Evolutionary conservation across 768 basidiomycete species (phyloP).

Genomic region (Glaciozyma antarctica): DNA sequence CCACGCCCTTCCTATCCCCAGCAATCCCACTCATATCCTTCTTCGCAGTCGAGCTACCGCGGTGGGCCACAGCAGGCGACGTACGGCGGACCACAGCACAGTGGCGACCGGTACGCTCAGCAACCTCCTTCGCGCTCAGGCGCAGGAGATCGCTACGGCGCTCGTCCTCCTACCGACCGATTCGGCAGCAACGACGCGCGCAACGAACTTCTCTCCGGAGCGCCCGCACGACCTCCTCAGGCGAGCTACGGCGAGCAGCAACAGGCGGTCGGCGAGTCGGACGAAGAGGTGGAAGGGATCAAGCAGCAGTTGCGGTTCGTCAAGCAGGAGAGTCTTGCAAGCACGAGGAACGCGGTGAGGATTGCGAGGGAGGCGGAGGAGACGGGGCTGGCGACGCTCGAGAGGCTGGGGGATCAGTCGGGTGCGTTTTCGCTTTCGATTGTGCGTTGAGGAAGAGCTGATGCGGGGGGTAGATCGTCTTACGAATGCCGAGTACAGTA

Average conservation of each 20-base stretch:
- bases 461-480: conserved; percentile 49
- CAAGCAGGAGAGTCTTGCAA: conserved; percentile 85
- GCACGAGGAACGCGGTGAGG: conserved; percentile 81
- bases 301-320: conserved; percentile 73
- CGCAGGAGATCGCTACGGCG: neutral
- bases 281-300: conserved; percentile 59
- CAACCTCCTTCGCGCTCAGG: neutral
- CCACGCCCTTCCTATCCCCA: too few relatives aligned
- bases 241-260: too few relatives aligned
- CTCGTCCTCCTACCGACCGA: neutral
- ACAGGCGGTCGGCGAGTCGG: conserved; percentile 17
- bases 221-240: neutral
- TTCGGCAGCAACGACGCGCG: neutral
- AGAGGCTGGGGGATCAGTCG: conserved; percentile 80
- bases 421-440: conserved; percentile 46
- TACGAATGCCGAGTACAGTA: conserved; percentile 81
- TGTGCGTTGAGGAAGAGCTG: neutral
- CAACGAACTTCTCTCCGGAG: neutral
- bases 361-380: conserved; percentile 95
- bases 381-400: conserved; percentile 74
- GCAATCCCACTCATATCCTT: too few relatives aligned
- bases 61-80: neutral
- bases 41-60: neutral
- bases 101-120: neutral
- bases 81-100: neutral